Evolutionary conservation across 805 yeast species (phyloP).

Genomic region (Pichia occidentalis): DNA sequence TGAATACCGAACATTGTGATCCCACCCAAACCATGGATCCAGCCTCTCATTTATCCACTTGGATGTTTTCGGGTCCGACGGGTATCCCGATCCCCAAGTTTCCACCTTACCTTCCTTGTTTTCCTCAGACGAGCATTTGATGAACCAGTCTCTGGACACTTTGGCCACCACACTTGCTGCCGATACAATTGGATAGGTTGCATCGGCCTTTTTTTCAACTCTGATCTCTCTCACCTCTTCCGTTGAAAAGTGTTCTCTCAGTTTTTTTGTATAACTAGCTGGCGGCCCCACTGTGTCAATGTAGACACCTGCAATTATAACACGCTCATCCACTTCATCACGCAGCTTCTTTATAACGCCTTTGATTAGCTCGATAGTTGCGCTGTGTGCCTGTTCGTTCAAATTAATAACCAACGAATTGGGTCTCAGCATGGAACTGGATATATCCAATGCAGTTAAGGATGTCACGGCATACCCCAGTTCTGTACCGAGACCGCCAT

Average conservation of each 20-base stretch:
- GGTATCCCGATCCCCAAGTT: slow-evolving; percentile 85
- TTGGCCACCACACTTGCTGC: slow-evolving; percentile 95
- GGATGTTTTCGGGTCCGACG: slow-evolving; percentile 85
- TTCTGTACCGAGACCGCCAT: too few relatives aligned
- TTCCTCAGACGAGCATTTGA: slow-evolving; percentile 15
- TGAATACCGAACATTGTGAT: slow-evolving; percentile 63
- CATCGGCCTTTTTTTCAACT: slow-evolving; percentile 93
- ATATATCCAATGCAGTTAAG: slow-evolving; percentile 81
- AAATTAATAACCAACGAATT: slow-evolving; percentile 50
- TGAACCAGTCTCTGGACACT: slow-evolving; percentile 72
- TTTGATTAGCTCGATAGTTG: slow-evolving; percentile 75
- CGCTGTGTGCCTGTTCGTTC: slow-evolving; percentile 95
- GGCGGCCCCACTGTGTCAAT: slow-evolving; percentile 99
- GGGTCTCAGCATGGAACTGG: slow-evolving; percentile 78
- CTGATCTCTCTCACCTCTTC: slow-evolving; percentile 45
- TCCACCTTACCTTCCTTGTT: slow-evolving; percentile 9
- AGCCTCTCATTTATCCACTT: slow-evolving; percentile 60
- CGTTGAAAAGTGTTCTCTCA: slow-evolving; percentile 61
- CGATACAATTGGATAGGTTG: slow-evolving; percentile 84
- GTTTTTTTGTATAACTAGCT: slow-evolving; percentile 66
- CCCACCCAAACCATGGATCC: slow-evolving; percentile 84
- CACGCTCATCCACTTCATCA: slow-evolving; percentile 33
- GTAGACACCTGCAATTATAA: slow-evolving; percentile 62
- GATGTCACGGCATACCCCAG: slow-evolving; percentile 87
- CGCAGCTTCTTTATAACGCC: slow-evolving; percentile 42